These are phyloP conservation scores for Umbelopsis isabellina DNA, from an alignment of 192 early-diverging fungal genomes.

Conservation along the genomic window DNA sequence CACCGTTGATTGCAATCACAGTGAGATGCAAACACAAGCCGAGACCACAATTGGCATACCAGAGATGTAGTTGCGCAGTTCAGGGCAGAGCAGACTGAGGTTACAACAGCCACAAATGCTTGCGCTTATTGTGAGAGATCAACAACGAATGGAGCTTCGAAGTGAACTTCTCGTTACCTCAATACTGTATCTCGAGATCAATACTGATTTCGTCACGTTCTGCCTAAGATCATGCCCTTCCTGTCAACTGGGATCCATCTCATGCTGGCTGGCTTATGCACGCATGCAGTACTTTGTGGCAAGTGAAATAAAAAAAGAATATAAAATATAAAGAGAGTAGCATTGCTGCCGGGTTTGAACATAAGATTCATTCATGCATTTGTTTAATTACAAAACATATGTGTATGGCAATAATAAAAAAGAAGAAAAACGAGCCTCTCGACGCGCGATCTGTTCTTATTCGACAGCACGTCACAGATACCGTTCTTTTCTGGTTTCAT, in stretches of 20 bases:
- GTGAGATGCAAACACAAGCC: too few species aligned
- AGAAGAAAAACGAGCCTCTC: slow-evolving; percentile 18
- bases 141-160: too few species aligned
- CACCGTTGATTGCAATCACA: too few species aligned
- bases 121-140: too few species aligned
- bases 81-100: too few species aligned
- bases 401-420: slow-evolving; percentile 15
- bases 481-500: slow-evolving; percentile 10
- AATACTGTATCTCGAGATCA: too few species aligned
- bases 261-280: slow-evolving; percentile 3
- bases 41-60: too few species aligned
- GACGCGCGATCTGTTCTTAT: slow-evolving; percentile 10
- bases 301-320: not conserved
- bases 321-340: not conserved
- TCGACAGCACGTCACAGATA: slow-evolving; percentile 14
- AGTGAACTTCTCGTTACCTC: too few species aligned
- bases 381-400: slow-evolving; percentile 21
- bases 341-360: slow-evolving; percentile 13
- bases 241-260: slow-evolving; percentile 16
- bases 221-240: slow-evolving; percentile 16
- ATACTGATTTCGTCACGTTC: not conserved
- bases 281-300: slow-evolving; percentile 7
- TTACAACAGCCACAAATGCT: too few species aligned
- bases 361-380: slow-evolving; percentile 14
- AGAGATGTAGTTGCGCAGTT: too few species aligned